A percentile compares a stretch with the other conserved stretches of the same genome.
phyloP scores from a whole-genome alignment of 2,329 filamentous ascomycete species.

The Claviceps spartinae region DNA sequence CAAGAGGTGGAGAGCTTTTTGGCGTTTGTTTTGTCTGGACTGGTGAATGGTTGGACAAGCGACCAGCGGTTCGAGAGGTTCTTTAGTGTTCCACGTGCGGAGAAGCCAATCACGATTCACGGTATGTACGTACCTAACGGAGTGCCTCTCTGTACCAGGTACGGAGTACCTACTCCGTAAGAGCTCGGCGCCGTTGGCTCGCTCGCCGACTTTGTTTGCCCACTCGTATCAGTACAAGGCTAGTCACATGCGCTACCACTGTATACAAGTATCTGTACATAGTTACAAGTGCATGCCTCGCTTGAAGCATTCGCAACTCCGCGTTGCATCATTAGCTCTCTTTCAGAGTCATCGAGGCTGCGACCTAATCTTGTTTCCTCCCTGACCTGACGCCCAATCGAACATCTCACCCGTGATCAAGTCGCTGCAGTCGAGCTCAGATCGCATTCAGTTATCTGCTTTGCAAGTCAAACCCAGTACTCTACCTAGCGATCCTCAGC shows the following conservation, averaged over 20 bases:
- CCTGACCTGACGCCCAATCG: background rate
- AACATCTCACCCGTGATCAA: background rate
- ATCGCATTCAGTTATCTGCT: background rate
- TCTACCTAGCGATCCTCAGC: background rate
- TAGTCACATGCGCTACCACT: accelerated
- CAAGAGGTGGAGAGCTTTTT: slow-evolving; percentile 6
- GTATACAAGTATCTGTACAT: background rate
- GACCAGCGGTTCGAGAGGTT: background rate
- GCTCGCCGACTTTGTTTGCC: too few relatives aligned
- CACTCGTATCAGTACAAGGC: too few relatives aligned
- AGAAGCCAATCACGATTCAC: too few relatives aligned
- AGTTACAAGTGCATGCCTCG: background rate
- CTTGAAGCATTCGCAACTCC: background rate
- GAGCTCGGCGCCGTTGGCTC: too few relatives aligned
- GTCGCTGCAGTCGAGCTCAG: background rate
- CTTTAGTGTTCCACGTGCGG: background rate
- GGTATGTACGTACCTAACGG: too few relatives aligned
- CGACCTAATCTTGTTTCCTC: background rate
- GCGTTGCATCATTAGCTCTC: slow-evolving; percentile 1
- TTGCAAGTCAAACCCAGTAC: background rate
- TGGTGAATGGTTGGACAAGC: background rate
- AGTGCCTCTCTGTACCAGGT: too few relatives aligned
- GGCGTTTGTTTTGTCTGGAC: background rate
- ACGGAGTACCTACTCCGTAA: too few relatives aligned
- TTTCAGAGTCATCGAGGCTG: background rate